phyloP scores from a whole-genome alignment of 768 basidiomycete species.

The Rhodocollybia butyracea region DNA sequence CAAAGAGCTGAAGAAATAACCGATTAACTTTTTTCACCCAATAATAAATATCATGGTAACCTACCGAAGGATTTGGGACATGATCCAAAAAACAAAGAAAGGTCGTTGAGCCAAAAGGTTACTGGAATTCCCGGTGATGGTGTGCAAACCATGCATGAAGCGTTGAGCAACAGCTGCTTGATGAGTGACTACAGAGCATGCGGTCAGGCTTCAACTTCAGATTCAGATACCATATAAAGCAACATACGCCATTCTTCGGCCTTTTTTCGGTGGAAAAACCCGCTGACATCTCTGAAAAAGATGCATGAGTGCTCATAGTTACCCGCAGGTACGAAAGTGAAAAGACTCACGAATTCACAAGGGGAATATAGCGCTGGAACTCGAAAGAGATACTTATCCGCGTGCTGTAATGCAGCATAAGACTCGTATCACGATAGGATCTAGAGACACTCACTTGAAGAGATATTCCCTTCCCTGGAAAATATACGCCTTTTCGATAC shows the following conservation, averaged over 20 bases:
- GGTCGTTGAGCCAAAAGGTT: constrained; percentile 55
- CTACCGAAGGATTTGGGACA: constrained; percentile 64
- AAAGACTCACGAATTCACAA: constrained; percentile 48
- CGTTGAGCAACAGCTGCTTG: constrained; percentile 59
- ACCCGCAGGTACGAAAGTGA: neutral
- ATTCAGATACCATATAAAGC: neutral
- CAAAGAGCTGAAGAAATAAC: constrained; percentile 38
- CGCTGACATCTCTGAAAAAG: constrained; percentile 37
- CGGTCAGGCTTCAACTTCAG: constrained; percentile 3
- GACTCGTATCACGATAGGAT: neutral
- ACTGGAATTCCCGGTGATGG: constrained; percentile 52
- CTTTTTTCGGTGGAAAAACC: constrained; percentile 49
- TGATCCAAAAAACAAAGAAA: constrained; percentile 74
- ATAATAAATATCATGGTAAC: constrained; percentile 9
- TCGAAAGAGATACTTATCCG: constrained; percentile 71
- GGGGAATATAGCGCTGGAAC: constrained; percentile 61
- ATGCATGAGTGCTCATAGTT: neutral
- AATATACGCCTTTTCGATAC: constrained; percentile 62
- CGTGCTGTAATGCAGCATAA: constrained; percentile 37
- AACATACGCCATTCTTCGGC: constrained; percentile 66
- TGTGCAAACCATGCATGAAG: constrained; percentile 55
- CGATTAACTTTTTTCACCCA: constrained; percentile 3
- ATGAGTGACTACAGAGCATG: constrained; percentile 45
- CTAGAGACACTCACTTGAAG: constrained; percentile 57
- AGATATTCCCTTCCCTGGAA: constrained; percentile 71